These are phyloP conservation scores for Lactuca sativa DNA, from an alignment of 129 eudicot species.

Conservation along the genomic window DNA sequence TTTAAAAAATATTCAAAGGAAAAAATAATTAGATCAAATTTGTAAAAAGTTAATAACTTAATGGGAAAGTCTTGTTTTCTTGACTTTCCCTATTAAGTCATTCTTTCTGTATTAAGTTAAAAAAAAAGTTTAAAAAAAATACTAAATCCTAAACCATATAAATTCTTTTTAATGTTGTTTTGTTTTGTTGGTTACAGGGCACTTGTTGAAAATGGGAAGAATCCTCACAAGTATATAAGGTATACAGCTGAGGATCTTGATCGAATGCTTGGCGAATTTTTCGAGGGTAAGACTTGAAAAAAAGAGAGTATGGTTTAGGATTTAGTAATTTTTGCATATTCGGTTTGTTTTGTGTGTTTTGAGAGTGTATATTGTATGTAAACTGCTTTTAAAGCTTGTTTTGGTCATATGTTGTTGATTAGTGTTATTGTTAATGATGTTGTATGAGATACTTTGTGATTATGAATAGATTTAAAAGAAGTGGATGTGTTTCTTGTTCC, in stretches of 20 bases:
- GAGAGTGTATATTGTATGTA: constrained; percentile 1
- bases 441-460: background rate
- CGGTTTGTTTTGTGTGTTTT: background rate
- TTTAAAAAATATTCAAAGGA: too few species aligned
- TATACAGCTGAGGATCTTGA: constrained; percentile 90
- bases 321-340: background rate
- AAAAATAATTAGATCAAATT: too few species aligned
- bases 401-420: background rate
- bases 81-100: too few species aligned
- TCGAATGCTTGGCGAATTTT: constrained; percentile 92
- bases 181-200: constrained; percentile 42
- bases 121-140: too few species aligned
- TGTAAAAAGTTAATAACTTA: background rate
- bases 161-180: background rate
- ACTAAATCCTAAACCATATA: too few species aligned
- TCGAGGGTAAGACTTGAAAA: constrained; percentile 81
- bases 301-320: too few species aligned
- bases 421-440: background rate
- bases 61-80: background rate
- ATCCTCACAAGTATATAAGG: constrained; percentile 83
- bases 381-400: background rate
- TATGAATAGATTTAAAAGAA: constrained; percentile 3
- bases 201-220: constrained; percentile 92
- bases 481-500: background rate
- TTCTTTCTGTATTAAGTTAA: background rate